Percentiles rank a stretch among this genome's conserved stretches.
Conservation (phyloP, 208 protist genomes). For the Crithidia acanthocephali region DNA sequence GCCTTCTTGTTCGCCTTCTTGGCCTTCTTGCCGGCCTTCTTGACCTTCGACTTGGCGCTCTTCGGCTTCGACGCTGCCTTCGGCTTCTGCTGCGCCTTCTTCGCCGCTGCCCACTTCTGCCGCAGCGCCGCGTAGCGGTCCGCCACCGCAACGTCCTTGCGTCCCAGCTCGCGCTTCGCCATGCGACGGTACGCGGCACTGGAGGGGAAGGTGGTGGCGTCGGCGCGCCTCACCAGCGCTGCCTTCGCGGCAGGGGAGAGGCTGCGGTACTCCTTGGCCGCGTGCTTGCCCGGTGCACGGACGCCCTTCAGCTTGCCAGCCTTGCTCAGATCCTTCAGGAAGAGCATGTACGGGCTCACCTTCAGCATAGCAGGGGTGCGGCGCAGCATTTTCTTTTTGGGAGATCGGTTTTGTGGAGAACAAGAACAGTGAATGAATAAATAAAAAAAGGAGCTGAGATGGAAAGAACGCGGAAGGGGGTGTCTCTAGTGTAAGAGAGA, state of each 20-base stretch:
- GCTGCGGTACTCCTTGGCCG: conserved; percentile 45
- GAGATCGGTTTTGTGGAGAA: too few relatives aligned
- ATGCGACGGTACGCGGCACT: conserved; percentile 62
- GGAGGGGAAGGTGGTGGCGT: conserved; percentile 37
- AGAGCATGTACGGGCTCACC: conserved; percentile 68
- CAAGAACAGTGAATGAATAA: too few relatives aligned
- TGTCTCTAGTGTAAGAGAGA: too few relatives aligned
- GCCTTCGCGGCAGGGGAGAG: conserved; percentile 42
- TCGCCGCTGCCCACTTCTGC: conserved; percentile 26
- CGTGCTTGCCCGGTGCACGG: conserved; percentile 6
- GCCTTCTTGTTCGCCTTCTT: conserved; percentile 23
- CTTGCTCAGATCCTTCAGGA: conserved; percentile 49
- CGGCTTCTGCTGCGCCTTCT: conserved; percentile 22
- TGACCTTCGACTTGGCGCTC: conserved; percentile 35
- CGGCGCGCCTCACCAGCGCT: conserved; percentile 45
- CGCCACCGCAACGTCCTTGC: conserved; percentile 25
- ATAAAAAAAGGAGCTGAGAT: not conserved
- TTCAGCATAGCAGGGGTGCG: conserved; percentile 36
- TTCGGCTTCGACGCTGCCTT: conserved; percentile 4
- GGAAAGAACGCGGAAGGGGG: not conserved
- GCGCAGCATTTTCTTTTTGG: conserved; percentile 69
- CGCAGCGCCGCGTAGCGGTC: conserved; percentile 6
- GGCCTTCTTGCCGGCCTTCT: conserved; percentile 21
- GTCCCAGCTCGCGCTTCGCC: conserved; percentile 48
- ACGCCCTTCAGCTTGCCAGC: conserved; percentile 36